phyloP scores from a whole-genome alignment of 768 basidiomycete species.

The Rhodotorula paludigena region DNA sequence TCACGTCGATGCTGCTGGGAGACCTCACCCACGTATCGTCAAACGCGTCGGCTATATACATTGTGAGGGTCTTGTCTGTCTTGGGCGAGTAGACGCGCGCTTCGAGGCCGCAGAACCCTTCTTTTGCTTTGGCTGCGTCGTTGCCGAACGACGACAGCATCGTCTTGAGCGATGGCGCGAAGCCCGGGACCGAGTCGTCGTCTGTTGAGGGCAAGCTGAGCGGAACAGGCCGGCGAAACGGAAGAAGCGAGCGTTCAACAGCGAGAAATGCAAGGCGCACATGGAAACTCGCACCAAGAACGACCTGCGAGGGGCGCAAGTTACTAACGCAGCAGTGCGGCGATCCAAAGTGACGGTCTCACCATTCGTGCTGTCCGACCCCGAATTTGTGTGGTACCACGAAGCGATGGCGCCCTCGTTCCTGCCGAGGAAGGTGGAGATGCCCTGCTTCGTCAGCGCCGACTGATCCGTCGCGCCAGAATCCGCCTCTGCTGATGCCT shows the following conservation, averaged over 20 bases:
- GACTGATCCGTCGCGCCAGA: neutral
- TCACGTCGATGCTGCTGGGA: slow-evolving; percentile 25
- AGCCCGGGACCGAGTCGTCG: slow-evolving; percentile 34
- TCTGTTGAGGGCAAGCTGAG: neutral
- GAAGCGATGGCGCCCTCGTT: slow-evolving; percentile 26
- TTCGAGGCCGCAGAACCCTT: slow-evolving; percentile 39
- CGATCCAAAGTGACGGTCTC: neutral
- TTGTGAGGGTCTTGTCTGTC: slow-evolving; percentile 9
- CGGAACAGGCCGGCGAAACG: no score
- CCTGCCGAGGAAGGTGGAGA: slow-evolving; percentile 24
- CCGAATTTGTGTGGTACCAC: slow-evolving; percentile 30
- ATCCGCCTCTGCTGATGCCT: no score
- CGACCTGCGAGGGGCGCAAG: neutral
- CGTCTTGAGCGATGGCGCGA: slow-evolving; percentile 37
- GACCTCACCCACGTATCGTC: slow-evolving; percentile 29
- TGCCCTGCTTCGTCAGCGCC: neutral
- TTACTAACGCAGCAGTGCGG: no score
- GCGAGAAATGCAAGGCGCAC: no score
- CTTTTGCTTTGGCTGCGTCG: slow-evolving; percentile 15
- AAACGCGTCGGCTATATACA: slow-evolving; percentile 38
- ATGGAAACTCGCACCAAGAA: slow-evolving; percentile 30
- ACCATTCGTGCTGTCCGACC: slow-evolving; percentile 2
- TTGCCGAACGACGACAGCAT: slow-evolving; percentile 39
- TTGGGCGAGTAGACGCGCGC: slow-evolving; percentile 29
- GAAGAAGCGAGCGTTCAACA: no score